Conservation (phyloP, 2,329 filamentous ascomycete species). For the Sarocladiaceae sp. region DNA sequence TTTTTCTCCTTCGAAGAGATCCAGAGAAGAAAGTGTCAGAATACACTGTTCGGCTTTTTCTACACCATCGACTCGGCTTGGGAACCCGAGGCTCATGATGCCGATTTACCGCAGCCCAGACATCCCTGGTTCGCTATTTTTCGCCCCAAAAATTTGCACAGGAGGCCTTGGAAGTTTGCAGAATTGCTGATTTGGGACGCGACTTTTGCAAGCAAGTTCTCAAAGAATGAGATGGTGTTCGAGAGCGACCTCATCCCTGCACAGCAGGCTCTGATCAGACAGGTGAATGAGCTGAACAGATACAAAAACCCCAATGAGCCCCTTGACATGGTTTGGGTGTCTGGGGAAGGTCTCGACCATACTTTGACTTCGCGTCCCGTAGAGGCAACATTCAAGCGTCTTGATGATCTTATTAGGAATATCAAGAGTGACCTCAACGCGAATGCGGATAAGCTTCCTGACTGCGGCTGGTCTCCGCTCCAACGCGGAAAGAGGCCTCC, state of each 20-base stretch:
- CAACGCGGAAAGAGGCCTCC: constrained; percentile 9
- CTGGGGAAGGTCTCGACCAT: constrained; percentile 23
- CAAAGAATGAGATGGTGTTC: constrained; percentile 13
- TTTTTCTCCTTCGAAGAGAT: constrained; percentile 9
- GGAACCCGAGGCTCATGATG: constrained; percentile 19
- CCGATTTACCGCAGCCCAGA: constrained; percentile 18
- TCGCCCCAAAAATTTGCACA: constrained; percentile 35
- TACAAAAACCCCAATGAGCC: constrained; percentile 24
- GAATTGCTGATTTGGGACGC: constrained; percentile 53
- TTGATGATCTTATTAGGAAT: constrained; percentile 27
- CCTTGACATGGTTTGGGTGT: constrained; percentile 40
- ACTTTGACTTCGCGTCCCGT: constrained; percentile 27
- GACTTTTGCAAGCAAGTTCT: constrained; percentile 20
- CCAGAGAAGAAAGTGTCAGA: constrained; percentile 12
- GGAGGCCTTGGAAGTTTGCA: constrained; percentile 21
- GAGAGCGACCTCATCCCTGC: constrained; percentile 34
- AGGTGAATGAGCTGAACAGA: constrained; percentile 24
- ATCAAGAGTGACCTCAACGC: constrained; percentile 31
- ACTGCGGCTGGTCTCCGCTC: constrained; percentile 33
- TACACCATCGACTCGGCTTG: constrained; percentile 39
- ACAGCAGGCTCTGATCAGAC: constrained; percentile 38
- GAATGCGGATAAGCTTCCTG: constrained; percentile 18
- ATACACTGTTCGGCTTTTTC: constrained; percentile 36
- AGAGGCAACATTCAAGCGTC: constrained; percentile 34
- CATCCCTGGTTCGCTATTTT: constrained; percentile 47